A percentile compares a stretch with the other conserved stretches of the same genome.
Evolutionary conservation across 495 filamentous ascomycete genomes (phyloP).

Genomic region (Podospora pseudoanserina): DNA sequence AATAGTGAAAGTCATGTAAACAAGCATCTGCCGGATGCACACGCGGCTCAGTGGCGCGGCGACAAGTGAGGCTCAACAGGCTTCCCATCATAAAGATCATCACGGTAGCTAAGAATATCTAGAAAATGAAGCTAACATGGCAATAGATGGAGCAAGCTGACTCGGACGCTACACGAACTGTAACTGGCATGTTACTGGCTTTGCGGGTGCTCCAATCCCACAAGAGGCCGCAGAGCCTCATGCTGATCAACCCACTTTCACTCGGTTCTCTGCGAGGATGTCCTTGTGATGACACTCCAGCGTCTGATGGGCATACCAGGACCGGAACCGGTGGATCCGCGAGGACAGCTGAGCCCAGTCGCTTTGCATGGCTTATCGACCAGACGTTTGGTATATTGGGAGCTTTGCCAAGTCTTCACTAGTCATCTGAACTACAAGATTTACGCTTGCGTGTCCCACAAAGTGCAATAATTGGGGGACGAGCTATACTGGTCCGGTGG

Average conservation of each 20-base stretch:
- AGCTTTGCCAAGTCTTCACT: background rate
- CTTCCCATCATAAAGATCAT: background rate
- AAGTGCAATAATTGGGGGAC: background rate
- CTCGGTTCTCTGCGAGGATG: background rate
- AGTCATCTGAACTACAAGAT: background rate
- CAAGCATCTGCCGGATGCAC: constrained; percentile 2
- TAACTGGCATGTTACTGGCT: background rate
- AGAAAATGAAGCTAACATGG: background rate
- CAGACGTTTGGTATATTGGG: background rate
- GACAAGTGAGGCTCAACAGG: background rate
- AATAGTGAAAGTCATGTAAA: background rate
- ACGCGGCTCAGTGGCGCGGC: constrained; percentile 1
- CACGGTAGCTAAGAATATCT: background rate
- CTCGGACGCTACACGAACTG: background rate
- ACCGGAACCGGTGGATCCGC: background rate
- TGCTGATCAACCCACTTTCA: background rate
- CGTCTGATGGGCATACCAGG: background rate
- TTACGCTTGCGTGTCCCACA: background rate
- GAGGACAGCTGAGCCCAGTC: background rate
- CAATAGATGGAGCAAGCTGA: background rate
- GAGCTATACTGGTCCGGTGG: background rate
- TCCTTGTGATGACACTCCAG: background rate
- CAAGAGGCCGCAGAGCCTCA: background rate
- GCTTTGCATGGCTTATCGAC: background rate
- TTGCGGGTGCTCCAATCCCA: background rate